Evolutionary conservation across 176 grass and related monocot species (phyloP).

Genomic region (Puya raimondii): DNA sequence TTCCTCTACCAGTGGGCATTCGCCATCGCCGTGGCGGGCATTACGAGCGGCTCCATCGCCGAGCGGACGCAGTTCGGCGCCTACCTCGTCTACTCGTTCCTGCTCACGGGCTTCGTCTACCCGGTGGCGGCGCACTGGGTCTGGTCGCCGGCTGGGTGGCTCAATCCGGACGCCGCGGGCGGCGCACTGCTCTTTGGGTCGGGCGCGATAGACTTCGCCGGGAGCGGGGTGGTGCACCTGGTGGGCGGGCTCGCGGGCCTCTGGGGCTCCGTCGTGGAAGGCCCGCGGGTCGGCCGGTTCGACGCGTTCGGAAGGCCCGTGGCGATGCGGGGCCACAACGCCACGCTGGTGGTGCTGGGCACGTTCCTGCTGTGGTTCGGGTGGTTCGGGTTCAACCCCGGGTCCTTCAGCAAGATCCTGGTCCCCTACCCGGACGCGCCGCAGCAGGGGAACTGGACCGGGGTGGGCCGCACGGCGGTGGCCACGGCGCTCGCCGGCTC

Average conservation of each 20-base stretch:
- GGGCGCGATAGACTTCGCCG: constrained; percentile 26
- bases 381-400: constrained; percentile 28
- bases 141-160: constrained; percentile 23
- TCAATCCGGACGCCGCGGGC: neutral
- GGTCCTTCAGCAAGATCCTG: constrained; percentile 22
- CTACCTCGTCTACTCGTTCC: constrained; percentile 18
- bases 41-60: constrained; percentile 20
- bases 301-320: constrained; percentile 11
- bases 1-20: constrained; percentile 28
- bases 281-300: constrained; percentile 13
- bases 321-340: constrained; percentile 14
- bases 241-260: constrained; percentile 23
- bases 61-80: constrained; percentile 20
- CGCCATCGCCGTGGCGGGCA: constrained; percentile 21
- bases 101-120: constrained; percentile 26
- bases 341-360: constrained; percentile 21
- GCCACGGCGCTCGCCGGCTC: constrained; percentile 12
- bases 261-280: constrained; percentile 23
- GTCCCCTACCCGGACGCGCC: constrained; percentile 20
- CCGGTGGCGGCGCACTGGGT: constrained; percentile 25
- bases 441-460: constrained; percentile 21
- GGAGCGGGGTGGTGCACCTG: constrained; percentile 25
- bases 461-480: constrained; percentile 21
- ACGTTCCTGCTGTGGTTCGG: constrained; percentile 28
- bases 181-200: constrained; percentile 15